A percentile compares a stretch with the other conserved stretches of the same genome.
Conservation (phyloP, 2,329 filamentous ascomycete genomes). For the Xylariaceae sp. region DNA sequence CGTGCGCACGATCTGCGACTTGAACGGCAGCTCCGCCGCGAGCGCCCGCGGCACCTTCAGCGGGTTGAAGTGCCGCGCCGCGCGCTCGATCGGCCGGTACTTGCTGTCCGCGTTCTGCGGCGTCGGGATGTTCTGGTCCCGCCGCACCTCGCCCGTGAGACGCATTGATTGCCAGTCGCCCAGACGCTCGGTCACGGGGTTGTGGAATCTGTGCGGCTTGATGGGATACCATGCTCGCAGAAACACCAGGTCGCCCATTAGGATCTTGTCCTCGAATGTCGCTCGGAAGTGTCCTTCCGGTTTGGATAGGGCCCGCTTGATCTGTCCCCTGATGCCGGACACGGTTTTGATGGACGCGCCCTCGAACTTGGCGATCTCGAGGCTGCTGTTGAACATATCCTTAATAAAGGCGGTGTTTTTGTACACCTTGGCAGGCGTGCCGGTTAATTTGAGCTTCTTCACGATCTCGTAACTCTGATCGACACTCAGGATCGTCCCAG, state of each 20-base stretch:
- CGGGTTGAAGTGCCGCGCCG: conserved; percentile 71
- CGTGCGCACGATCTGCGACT: conserved; percentile 80
- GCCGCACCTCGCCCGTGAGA: conserved; percentile 85
- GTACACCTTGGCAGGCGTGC: conserved; percentile 62
- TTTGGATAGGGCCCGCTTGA: conserved; percentile 90
- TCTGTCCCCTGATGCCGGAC: conserved; percentile 90
- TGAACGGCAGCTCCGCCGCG: conserved; percentile 83
- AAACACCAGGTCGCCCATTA: conserved; percentile 96
- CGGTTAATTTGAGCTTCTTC: conserved; percentile 97
- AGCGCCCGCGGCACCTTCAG: conserved; percentile 73
- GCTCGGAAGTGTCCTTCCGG: conserved; percentile 95
- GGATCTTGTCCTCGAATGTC: conserved; percentile 97
- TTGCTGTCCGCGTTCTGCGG: conserved; percentile 79
- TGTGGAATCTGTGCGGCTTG: conserved; percentile 93
- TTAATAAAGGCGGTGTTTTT: conserved; percentile 99
- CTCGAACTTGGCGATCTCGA: conserved; percentile 98
- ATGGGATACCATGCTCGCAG: conserved; percentile 95
- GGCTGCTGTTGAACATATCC: conserved; percentile 86
- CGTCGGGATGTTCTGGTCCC: conserved; percentile 67
- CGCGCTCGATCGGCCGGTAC: conserved; percentile 68
- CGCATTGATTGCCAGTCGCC: conserved; percentile 89
- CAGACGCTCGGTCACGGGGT: conserved; percentile 88
- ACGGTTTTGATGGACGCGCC: conserved; percentile 94
- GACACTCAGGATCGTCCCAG: conserved; percentile 87
- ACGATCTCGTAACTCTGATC: conserved; percentile 97